Percentiles rank a stretch among this genome's conserved stretches.
These are phyloP conservation scores for Angomonas deanei DNA, from an alignment of 208 protist genomes.

Conservation along the genomic window DNA sequence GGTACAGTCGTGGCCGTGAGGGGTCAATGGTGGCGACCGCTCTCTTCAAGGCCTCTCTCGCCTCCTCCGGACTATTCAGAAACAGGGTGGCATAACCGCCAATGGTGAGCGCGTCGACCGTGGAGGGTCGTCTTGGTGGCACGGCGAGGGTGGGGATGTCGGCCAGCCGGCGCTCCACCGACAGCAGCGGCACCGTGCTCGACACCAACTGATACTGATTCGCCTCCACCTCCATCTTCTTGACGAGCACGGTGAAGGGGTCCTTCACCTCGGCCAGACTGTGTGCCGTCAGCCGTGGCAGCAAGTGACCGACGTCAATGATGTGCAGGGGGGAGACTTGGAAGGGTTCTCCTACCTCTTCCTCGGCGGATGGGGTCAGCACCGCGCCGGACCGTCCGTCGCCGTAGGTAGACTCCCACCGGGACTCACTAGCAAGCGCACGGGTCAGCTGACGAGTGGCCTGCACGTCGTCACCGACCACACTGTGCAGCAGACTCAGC, in stretches of 20 bases:
- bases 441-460: conserved; percentile 45
- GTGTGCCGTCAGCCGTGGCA: conserved; percentile 30
- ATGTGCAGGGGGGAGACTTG: conserved; percentile 38
- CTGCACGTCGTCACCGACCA: conserved; percentile 37
- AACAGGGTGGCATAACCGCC: conserved; percentile 51
- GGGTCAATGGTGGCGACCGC: conserved; percentile 34
- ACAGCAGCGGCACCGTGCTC: conserved; percentile 4
- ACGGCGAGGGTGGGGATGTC: neutral
- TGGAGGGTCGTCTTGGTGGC: conserved; percentile 10
- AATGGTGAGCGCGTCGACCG: conserved; percentile 39
- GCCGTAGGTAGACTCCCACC: neutral
- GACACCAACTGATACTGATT: neutral
- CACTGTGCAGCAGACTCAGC: conserved; percentile 66
- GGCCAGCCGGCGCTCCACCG: neutral
- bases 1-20: conserved; percentile 20
- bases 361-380: neutral
- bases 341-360: conserved; percentile 19
- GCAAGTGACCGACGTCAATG: conserved; percentile 54
- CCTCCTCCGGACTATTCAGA: conserved; percentile 51
- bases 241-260: conserved; percentile 32
- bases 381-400: neutral
- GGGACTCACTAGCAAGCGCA: conserved; percentile 12
- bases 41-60: conserved; percentile 45
- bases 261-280: conserved; percentile 25
- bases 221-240: conserved; percentile 18